Percentiles rank a stretch among this genome's conserved stretches.
Evolutionary conservation across 345 rosid genomes (phyloP).

Genomic region (Gossypium raimondii): DNA sequence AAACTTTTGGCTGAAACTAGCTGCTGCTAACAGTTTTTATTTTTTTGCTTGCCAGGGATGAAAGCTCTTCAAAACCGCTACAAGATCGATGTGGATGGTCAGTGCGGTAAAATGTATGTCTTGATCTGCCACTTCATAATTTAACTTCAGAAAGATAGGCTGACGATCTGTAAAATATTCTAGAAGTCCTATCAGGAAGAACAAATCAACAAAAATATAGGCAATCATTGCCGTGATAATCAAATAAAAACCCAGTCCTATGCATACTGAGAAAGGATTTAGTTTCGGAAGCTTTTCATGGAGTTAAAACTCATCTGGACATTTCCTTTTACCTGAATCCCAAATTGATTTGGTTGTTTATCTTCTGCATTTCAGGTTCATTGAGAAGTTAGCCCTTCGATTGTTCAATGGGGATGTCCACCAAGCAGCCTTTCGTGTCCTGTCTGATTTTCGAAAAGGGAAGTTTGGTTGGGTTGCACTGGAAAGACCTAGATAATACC

Average conservation of each 20-base stretch:
- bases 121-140: neutral
- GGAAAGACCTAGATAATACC: slow-evolving; percentile 63
- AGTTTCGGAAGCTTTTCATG: neutral
- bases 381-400: slow-evolving; percentile 60
- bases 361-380: slow-evolving; percentile 51
- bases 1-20: neutral
- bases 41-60: neutral
- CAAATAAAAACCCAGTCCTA: neutral
- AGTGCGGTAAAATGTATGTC: slow-evolving; percentile 2
- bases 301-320: neutral
- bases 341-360: slow-evolving; percentile 12
- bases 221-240: neutral
- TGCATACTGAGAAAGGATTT: neutral
- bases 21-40: neutral
- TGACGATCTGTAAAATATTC: neutral
- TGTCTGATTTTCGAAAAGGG: slow-evolving; percentile 88
- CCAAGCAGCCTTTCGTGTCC: slow-evolving; percentile 75
- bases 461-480: slow-evolving; percentile 72
- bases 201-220: neutral
- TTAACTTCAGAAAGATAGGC: neutral
- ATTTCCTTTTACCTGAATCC: neutral
- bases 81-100: slow-evolving; percentile 9
- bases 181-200: neutral
- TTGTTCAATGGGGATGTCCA: slow-evolving; percentile 81
- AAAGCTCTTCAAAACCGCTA: slow-evolving; percentile 10